Conservation (phyloP, 306 rosid genomes). For the Acacia crassicarpa region DNA sequence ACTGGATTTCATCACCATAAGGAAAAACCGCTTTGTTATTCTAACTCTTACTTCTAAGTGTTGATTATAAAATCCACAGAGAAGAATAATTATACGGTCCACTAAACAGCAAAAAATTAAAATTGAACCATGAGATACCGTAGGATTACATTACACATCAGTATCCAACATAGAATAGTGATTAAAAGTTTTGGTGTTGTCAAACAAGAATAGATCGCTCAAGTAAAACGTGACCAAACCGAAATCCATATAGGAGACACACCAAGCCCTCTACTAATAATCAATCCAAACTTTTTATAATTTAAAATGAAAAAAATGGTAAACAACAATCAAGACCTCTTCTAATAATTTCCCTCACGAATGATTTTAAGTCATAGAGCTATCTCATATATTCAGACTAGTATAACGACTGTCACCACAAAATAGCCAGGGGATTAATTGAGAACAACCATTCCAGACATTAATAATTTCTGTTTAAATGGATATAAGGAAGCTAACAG, state of each 20-base stretch:
- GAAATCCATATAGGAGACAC: not conserved
- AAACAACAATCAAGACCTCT: not conserved
- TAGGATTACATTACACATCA: not conserved
- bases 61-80: conserved; percentile 34
- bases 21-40: conserved; percentile 23
- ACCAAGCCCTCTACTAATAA: not conserved
- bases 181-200: not conserved
- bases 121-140: not conserved
- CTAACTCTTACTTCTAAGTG: conserved; percentile 33
- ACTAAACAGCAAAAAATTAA: conserved; percentile 10
- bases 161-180: conserved; percentile 3
- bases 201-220: not conserved
- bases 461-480: not conserved
- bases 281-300: not conserved
- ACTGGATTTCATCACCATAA: conserved; percentile 15
- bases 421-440: not conserved
- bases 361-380: not conserved
- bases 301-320: not conserved
- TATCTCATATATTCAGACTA: not conserved
- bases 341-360: not conserved
- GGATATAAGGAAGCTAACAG: not conserved
- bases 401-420: not conserved
- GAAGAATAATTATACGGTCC: conserved; percentile 20
- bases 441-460: not conserved
- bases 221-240: conserved; percentile 19